Conservation (phyloP, 257 asterid genomes). For the Fraxinus pennsylvanica region DNA sequence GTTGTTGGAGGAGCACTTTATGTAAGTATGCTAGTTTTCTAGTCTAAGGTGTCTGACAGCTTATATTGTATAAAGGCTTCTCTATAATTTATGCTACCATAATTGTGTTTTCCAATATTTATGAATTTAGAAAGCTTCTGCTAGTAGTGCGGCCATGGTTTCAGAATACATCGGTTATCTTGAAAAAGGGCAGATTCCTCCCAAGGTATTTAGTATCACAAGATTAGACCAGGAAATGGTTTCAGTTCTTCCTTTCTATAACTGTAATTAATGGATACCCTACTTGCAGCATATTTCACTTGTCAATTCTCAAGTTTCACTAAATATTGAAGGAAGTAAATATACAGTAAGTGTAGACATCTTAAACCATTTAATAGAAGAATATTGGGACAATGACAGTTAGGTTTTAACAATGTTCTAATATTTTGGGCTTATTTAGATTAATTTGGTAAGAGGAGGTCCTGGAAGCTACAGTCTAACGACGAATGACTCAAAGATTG, state of each 20-base stretch:
- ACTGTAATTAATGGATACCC: conserved; percentile 25
- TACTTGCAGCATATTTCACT: conserved; percentile 94
- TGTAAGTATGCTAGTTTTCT: conserved; percentile 48
- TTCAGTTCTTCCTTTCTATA: conserved; percentile 24
- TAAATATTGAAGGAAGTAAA: conserved; percentile 99
- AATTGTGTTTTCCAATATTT: conserved; percentile 15
- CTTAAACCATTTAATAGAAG: conserved; percentile 11
- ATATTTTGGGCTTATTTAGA: conserved; percentile 36
- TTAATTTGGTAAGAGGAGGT: conserved; percentile 79
- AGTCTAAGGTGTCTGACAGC: conserved; percentile 19
- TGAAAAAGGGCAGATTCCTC: conserved; percentile 99
- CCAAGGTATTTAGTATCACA: conserved; percentile 60
- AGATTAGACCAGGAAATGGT: conserved; percentile 23
- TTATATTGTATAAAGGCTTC: conserved; percentile 3
- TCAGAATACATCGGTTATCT: conserved; percentile 98
- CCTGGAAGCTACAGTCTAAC: conserved; percentile 88
- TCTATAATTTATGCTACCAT: not conserved
- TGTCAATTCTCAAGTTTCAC: conserved; percentile 89
- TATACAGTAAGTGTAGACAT: conserved; percentile 69
- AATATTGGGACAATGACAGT: not conserved
- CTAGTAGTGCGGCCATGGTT: conserved; percentile 94
- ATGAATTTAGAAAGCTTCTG: conserved; percentile 88
- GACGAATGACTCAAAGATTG: conserved; percentile 84
- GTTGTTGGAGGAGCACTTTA: conserved; percentile 99
- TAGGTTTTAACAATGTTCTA: conserved; percentile 10